Percentiles rank a stretch among this genome's conserved stretches.
Evolutionary conservation across 2,329 filamentous ascomycete species (phyloP).

Genomic region (Aureobasidium melanogenum): DNA sequence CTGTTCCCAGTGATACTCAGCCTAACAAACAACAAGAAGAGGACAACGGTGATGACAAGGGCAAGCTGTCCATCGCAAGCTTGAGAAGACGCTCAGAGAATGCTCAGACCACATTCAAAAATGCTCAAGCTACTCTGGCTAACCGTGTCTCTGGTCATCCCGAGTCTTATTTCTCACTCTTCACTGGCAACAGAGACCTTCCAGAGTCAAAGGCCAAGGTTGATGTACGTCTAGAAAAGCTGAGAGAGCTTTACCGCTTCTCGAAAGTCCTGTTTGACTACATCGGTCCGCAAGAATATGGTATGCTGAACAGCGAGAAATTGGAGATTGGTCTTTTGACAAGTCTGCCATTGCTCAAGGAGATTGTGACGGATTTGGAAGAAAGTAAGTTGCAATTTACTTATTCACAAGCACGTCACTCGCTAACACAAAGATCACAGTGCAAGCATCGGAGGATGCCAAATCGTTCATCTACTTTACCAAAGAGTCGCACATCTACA

Average conservation of each 20-base stretch:
- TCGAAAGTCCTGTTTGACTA: conserved; percentile 97
- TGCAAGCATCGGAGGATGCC: conserved; percentile 87
- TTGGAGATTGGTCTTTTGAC: conserved; percentile 96
- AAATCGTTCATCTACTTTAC: conserved; percentile 99
- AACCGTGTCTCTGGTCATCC: conserved; percentile 22
- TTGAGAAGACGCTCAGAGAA: conserved; percentile 45
- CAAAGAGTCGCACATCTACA: conserved; percentile 98
- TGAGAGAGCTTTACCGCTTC: conserved; percentile 86
- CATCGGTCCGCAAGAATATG: conserved; percentile 96
- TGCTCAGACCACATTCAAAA: conserved; percentile 18
- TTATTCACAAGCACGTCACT: background rate
- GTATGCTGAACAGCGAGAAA: conserved; percentile 91
- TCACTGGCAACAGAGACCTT: conserved; percentile 50
- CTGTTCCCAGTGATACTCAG: conserved; percentile 14
- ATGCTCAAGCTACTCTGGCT: conserved; percentile 15
- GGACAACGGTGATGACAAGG: conserved; percentile 3
- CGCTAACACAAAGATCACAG: conserved; percentile 25
- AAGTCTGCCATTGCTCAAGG: conserved; percentile 83
- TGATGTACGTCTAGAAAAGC: conserved; percentile 75
- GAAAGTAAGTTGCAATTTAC: conserved; percentile 38
- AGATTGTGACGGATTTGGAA: conserved; percentile 94
- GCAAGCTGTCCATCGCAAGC: conserved; percentile 30
- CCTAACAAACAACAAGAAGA: background rate
- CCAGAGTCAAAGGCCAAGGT: conserved; percentile 60
- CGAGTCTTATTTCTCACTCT: conserved; percentile 80